Evolutionary conservation across 805 yeast species (phyloP).

Genomic region (Cyberlindnera misumaiensis): DNA sequence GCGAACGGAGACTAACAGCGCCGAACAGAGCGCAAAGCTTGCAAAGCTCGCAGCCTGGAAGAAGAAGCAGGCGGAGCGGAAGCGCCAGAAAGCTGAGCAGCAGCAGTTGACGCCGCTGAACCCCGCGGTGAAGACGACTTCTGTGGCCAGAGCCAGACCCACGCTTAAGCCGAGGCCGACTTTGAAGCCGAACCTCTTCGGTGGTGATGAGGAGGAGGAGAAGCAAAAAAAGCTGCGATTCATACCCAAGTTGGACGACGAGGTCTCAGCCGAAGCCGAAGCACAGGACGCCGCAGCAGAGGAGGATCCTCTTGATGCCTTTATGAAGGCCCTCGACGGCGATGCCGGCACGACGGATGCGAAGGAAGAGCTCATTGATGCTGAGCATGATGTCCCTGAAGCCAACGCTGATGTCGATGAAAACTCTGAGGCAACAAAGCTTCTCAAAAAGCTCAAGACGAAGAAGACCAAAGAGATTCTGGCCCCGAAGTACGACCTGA

Average conservation of each 20-base stretch:
- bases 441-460: slow-evolving; percentile 34
- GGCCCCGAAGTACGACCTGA: slow-evolving; percentile 27
- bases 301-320: slow-evolving; percentile 41
- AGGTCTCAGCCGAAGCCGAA: slow-evolving; percentile 7
- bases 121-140: slow-evolving; percentile 6
- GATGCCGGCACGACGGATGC: slow-evolving; percentile 17
- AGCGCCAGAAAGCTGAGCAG: slow-evolving; percentile 17
- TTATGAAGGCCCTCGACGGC: slow-evolving; percentile 27
- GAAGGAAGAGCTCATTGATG: neutral
- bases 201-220: slow-evolving; percentile 24
- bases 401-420: slow-evolving; percentile 26
- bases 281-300: neutral
- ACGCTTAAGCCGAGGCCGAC: too few relatives aligned
- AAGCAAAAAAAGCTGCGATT: slow-evolving; percentile 15
- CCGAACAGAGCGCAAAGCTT: slow-evolving; percentile 22
- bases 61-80: slow-evolving; percentile 28
- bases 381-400: slow-evolving; percentile 5
- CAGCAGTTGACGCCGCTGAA: neutral
- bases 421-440: slow-evolving; percentile 28
- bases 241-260: slow-evolving; percentile 12
- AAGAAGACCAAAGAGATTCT: slow-evolving; percentile 43
- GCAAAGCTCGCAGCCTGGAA: slow-evolving; percentile 48
- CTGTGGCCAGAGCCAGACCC: too few relatives aligned
- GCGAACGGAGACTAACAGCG: slow-evolving; percentile 3
- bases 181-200: slow-evolving; percentile 20